Percentiles rank a stretch among this genome's conserved stretches.
Evolutionary conservation across 1,284 basidiomycete species (phyloP).

Genomic region (Pulveroboletus sp.): DNA sequence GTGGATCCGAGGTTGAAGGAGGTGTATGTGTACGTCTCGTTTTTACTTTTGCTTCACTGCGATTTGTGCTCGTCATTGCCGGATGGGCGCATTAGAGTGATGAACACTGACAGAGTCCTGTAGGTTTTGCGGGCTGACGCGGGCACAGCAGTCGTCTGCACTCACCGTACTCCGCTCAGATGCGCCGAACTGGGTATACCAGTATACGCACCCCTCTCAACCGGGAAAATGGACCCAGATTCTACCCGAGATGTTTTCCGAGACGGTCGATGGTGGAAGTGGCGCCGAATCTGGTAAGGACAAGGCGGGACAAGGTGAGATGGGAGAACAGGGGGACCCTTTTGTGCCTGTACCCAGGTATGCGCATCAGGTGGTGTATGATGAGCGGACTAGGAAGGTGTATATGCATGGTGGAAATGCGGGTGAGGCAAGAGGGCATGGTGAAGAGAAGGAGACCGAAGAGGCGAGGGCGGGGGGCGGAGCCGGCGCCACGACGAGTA

Average conservation of each 20-base stretch:
- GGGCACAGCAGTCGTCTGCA: conserved; percentile 37
- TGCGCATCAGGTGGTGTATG: conserved; percentile 75
- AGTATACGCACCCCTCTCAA: conserved; percentile 44
- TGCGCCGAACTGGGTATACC: conserved; percentile 60
- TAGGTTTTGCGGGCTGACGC: conserved; percentile 59
- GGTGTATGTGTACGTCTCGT: no score
- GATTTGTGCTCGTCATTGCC: no score
- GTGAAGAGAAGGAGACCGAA: conserved; percentile 20
- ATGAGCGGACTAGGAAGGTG: conserved; percentile 48
- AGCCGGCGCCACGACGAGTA: not conserved
- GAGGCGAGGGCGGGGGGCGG: not conserved
- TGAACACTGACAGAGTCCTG: no score
- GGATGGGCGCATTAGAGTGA: no score
- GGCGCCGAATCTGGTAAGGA: not conserved
- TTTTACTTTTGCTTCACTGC: no score
- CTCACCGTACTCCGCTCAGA: conserved; percentile 46
- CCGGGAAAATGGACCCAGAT: conserved; percentile 66
- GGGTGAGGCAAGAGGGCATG: conserved; percentile 32
- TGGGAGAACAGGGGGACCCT: conserved; percentile 20
- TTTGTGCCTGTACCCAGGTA: conserved; percentile 53
- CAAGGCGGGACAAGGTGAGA: not conserved
- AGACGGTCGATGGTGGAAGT: not conserved
- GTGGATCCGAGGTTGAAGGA: no score
- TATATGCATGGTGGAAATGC: conserved; percentile 75
- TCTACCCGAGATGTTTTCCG: conserved; percentile 32